phyloP scores from a whole-genome alignment of 192 early-diverging fungal genomes.

The Helicostylum pulchrum region DNA sequence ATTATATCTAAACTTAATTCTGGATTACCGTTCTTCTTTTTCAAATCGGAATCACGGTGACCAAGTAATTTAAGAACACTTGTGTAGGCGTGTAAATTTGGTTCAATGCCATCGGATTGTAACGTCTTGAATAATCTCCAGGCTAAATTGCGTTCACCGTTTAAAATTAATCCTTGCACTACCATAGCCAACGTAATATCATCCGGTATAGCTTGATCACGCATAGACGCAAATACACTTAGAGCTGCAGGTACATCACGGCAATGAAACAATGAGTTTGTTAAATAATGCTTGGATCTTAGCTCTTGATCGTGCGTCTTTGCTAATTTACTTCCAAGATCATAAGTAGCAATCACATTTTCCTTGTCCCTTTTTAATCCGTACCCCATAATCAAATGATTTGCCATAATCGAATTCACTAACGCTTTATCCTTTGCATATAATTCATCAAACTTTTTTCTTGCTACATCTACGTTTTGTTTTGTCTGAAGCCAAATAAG shows the following conservation, averaged over 20 bases:
- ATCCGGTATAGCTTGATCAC: slow-evolving; percentile 15
- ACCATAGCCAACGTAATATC: slow-evolving; percentile 32
- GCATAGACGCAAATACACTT: slow-evolving; percentile 20
- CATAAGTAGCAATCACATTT: slow-evolving; percentile 15
- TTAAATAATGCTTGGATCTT: slow-evolving; percentile 12
- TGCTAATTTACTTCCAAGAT: not conserved
- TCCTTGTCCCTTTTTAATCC: slow-evolving; percentile 6
- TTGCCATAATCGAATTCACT: slow-evolving; percentile 27
- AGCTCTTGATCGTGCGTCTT: not conserved
- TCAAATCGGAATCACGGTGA: not conserved
- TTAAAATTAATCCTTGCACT: slow-evolving; percentile 25
- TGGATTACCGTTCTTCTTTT: not conserved
- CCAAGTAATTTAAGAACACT: slow-evolving; percentile 16
- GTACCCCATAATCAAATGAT: slow-evolving; percentile 23
- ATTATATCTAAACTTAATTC: not conserved
- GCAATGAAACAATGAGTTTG: slow-evolving; percentile 29
- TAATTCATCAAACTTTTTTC: slow-evolving; percentile 16
- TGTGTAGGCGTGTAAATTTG: slow-evolving; percentile 19
- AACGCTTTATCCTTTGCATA: slow-evolving; percentile 1
- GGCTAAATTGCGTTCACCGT: slow-evolving; percentile 24
- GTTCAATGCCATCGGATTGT: slow-evolving; percentile 15
- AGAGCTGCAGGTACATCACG: slow-evolving; percentile 23
- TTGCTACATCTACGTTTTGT: slow-evolving; percentile 1
- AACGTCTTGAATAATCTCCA: slow-evolving; percentile 28
- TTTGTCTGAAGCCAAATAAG: slow-evolving; percentile 26